Conservation (phyloP, 352 stramenopile genomes). For the Globisporangium emineosum region DNA sequence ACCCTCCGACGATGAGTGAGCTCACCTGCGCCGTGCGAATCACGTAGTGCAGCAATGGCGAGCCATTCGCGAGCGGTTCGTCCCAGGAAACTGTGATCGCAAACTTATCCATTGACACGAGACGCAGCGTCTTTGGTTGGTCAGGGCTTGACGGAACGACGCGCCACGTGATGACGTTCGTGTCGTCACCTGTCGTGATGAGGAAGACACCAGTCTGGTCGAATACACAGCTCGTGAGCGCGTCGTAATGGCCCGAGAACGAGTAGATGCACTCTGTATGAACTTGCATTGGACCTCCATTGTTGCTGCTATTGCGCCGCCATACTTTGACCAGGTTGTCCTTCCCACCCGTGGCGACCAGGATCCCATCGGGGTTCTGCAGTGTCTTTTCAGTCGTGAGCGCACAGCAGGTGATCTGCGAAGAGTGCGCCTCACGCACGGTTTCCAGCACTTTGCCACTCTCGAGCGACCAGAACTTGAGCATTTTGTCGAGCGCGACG, state of each 20-base stretch:
- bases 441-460: constrained; percentile 32
- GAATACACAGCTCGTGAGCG: constrained; percentile 32
- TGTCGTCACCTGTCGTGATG: constrained; percentile 49
- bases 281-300: neutral
- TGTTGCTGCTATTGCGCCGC: constrained; percentile 17
- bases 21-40: constrained; percentile 39
- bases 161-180: constrained; percentile 46
- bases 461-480: constrained; percentile 46
- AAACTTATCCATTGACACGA: constrained; percentile 39
- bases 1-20: constrained; percentile 26
- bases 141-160: constrained; percentile 49
- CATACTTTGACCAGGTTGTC: constrained; percentile 73
- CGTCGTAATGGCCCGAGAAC: constrained; percentile 51
- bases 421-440: constrained; percentile 37
- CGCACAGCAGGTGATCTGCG: constrained; percentile 48
- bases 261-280: constrained; percentile 38
- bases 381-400: constrained; percentile 25
- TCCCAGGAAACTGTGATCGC: constrained; percentile 47
- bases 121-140: constrained; percentile 22
- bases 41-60: constrained; percentile 49
- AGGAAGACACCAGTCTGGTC: constrained; percentile 48
- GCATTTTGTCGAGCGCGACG: constrained; percentile 39
- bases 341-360: constrained; percentile 50
- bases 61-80: constrained; percentile 53
- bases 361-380: constrained; percentile 20